A percentile compares a stretch with the other conserved stretches of the same genome.
Conservation (phyloP, 257 asterid genomes). For the Plantago major region DNA sequence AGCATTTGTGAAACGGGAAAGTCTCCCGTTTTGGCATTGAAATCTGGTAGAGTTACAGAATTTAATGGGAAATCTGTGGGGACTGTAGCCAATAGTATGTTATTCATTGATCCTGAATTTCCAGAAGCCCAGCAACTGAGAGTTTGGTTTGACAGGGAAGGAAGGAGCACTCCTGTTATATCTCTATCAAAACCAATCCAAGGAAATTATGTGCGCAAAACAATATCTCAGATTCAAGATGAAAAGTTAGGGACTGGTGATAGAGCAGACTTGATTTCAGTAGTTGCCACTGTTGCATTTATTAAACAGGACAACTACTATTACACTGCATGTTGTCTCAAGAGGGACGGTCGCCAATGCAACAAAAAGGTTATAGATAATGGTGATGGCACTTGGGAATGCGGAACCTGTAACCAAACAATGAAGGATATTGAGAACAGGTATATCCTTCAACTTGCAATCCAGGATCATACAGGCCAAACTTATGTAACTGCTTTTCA, state of each 20-base stretch:
- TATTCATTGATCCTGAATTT: slow-evolving; percentile 79
- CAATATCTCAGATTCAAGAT: slow-evolving; percentile 81
- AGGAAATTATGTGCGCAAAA: slow-evolving; percentile 77
- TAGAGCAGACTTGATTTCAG: slow-evolving; percentile 87
- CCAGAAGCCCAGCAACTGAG: slow-evolving; percentile 65
- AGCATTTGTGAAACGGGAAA: slow-evolving; percentile 69
- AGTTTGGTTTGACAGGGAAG: slow-evolving; percentile 70
- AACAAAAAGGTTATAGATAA: slow-evolving; percentile 73
- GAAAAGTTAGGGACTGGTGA: slow-evolving; percentile 83
- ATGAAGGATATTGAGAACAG: slow-evolving; percentile 81
- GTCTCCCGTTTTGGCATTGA: slow-evolving; percentile 79
- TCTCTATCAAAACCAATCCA: slow-evolving; percentile 39
- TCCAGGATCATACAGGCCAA: slow-evolving; percentile 90
- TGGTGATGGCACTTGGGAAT: slow-evolving; percentile 88
- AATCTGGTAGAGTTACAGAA: slow-evolving; percentile 69
- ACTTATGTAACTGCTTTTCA: slow-evolving; percentile 91
- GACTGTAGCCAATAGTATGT: slow-evolving; percentile 57
- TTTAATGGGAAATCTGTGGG: slow-evolving; percentile 87
- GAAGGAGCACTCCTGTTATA: slow-evolving; percentile 52
- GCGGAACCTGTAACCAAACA: slow-evolving; percentile 68
- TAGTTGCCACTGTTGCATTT: slow-evolving; percentile 59
- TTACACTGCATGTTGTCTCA: slow-evolving; percentile 75
- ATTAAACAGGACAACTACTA: slow-evolving; percentile 65
- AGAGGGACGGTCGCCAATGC: slow-evolving; percentile 80
- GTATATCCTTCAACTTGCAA: slow-evolving; percentile 80